Conservation (phyloP, 2,329 filamentous ascomycete genomes). For the Neonectria faginata region DNA sequence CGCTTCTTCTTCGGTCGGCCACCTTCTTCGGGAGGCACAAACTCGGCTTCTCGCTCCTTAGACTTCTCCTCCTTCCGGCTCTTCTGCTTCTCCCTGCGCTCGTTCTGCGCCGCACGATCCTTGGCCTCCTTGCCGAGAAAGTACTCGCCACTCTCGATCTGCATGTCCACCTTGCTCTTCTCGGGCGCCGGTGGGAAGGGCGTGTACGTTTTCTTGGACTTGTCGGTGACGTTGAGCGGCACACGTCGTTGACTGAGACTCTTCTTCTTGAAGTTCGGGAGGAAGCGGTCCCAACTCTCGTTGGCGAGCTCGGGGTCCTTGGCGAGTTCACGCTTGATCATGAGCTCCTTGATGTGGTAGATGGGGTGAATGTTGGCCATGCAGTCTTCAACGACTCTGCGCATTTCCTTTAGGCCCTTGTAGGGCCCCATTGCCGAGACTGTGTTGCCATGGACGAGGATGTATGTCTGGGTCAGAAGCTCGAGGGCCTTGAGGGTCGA, state of each 20-base stretch:
- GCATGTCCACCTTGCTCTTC: slow-evolving; percentile 98
- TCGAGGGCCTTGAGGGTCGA: slow-evolving; percentile 95
- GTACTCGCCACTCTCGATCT: slow-evolving; percentile 98
- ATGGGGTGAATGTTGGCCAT: slow-evolving; percentile 98
- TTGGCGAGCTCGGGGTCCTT: slow-evolving; percentile 88
- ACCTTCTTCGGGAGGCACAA: slow-evolving; percentile 85
- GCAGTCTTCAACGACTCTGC: slow-evolving; percentile 90
- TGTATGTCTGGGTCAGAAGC: slow-evolving; percentile 89
- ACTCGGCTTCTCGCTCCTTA: slow-evolving; percentile 86
- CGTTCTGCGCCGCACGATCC: slow-evolving; percentile 82
- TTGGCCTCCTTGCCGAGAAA: slow-evolving; percentile 94
- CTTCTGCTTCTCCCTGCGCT: slow-evolving; percentile 85
- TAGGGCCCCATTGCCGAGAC: slow-evolving; percentile 92
- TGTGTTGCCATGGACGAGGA: slow-evolving; percentile 96
- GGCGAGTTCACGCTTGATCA: slow-evolving; percentile 92
- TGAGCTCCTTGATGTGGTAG: slow-evolving; percentile 80
- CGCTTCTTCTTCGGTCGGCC: slow-evolving; percentile 72
- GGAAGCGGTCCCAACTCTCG: slow-evolving; percentile 95
- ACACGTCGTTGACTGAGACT: slow-evolving; percentile 85
- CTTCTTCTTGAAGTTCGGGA: slow-evolving; percentile 97
- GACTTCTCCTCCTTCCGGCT: slow-evolving; percentile 89
- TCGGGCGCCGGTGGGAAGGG: slow-evolving; percentile 96
- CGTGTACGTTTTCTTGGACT: slow-evolving; percentile 93
- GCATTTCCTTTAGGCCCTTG: slow-evolving; percentile 92
- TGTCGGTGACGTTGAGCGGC: slow-evolving; percentile 90